Percentiles rank a stretch among this genome's conserved stretches.
These are phyloP conservation scores for Wallacemonas sp. DNA, from an alignment of 208 protist species.

Conservation along the genomic window DNA sequence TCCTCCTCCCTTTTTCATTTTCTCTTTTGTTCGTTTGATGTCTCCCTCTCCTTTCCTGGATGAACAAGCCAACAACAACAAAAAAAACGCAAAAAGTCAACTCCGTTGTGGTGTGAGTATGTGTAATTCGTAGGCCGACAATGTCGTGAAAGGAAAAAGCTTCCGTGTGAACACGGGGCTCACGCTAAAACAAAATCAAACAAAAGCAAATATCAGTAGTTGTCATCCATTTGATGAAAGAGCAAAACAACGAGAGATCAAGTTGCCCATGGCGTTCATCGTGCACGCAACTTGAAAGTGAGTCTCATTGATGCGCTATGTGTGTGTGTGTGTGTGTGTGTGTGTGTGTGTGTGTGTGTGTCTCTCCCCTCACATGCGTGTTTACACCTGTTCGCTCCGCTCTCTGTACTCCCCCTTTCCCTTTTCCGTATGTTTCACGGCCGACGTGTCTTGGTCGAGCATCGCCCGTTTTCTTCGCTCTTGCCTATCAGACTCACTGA, in stretches of 20 bases:
- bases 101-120: background rate
- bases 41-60: background rate
- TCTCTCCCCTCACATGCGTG: background rate
- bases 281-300: too few species aligned
- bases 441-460: background rate
- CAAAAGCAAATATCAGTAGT: too few species aligned
- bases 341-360: background rate
- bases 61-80: too few species aligned
- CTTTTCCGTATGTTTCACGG: background rate
- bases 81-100: too few species aligned
- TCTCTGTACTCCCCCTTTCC: background rate
- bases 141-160: background rate
- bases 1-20: too few species aligned
- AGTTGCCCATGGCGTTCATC: too few species aligned
- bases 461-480: too few species aligned
- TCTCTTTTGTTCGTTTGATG: too few species aligned
- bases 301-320: background rate
- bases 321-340: constrained; percentile 18
- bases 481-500: too few species aligned
- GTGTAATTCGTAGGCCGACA: too few species aligned
- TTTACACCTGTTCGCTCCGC: background rate
- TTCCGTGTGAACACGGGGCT: background rate
- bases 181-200: background rate
- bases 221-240: background rate
- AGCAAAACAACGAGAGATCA: background rate